A percentile compares a stretch with the other conserved stretches of the same genome.
Conservation (phyloP, 176 grass and related monocot species). For the Thinopyrum elongatum region DNA sequence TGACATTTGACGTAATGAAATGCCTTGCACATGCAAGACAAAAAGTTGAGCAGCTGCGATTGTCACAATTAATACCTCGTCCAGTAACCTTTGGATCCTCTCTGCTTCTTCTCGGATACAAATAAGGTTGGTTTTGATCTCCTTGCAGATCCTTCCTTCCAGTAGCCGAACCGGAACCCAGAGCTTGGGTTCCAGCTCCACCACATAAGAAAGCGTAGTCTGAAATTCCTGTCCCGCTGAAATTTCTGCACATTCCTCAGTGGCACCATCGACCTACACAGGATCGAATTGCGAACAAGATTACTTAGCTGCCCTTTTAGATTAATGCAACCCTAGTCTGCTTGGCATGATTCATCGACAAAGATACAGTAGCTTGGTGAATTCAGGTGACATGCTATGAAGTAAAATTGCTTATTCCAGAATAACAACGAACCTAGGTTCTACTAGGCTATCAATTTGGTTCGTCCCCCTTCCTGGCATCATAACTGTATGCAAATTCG, state of each 20-base stretch:
- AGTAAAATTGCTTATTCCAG: neutral
- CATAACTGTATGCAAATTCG: too few species aligned
- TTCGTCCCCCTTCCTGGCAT: too few species aligned
- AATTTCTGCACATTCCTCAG: neutral
- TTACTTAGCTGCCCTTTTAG: neutral
- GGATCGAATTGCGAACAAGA: neutral
- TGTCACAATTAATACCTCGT: neutral
- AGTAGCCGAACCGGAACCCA: slow-evolving; percentile 75
- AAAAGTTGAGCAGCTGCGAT: neutral
- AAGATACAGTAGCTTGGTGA: neutral
- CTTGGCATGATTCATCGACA: neutral
- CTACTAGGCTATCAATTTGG: neutral
- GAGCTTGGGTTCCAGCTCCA: slow-evolving; percentile 88
- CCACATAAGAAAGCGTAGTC: slow-evolving; percentile 60
- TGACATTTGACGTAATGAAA: neutral
- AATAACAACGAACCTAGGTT: neutral
- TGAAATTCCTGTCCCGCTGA: slow-evolving; percentile 26
- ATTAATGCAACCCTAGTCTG: too few species aligned
- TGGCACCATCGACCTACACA: slow-evolving; percentile 30
- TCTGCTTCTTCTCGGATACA: slow-evolving; percentile 74
- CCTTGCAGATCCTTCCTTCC: slow-evolving; percentile 80
- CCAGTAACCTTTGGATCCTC: slow-evolving; percentile 51
- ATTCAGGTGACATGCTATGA: neutral
- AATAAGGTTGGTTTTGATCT: slow-evolving; percentile 75
- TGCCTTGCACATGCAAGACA: neutral